Evolutionary conservation across 805 yeast genomes (phyloP), one percentile per base, ranked within the genome.

Genomic region (Yarrowia divulgata): DNA sequence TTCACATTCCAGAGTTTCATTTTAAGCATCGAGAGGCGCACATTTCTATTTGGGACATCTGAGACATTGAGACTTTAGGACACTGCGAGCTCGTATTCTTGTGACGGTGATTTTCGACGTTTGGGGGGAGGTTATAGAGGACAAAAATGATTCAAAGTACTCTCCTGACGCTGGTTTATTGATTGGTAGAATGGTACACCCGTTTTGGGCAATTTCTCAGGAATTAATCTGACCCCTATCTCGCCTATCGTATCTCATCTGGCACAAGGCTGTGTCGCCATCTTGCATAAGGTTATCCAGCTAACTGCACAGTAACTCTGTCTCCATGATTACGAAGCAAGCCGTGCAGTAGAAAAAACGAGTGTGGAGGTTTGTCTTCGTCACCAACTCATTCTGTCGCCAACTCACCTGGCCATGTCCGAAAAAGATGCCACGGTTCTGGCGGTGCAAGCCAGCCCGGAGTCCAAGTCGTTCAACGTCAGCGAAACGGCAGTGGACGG

Each of bases 361-460:
- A n/a, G 8, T 12, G 18, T 4, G 5, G 23, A 35, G 16, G 37
- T n/a, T 9, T 18, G 19, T 35, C 29, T 4, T 23, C 4, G 29
- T 23, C 29, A 2, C 4, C 29, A 23, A 2, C 29, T 23, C 29
- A 23, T 23, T 23, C 29, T 23, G 29, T 23, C n/a, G n/a, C n/a
- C n/a, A n/a, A n/a, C n/a, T 23, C 29, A 23, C 29, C 29, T 23
- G 29, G 29, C 29, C 29, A 54, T 54, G 58, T 54, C 58, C n/a
- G 63, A 57, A 29, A 57, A 57, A 57, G 48, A 57, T 29, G 37
- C 62, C 14, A 18, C 45, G 19, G 9, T 40, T 14, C 62, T 55
- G 42, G 48, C 48, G 37, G 63, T 57, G 37, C 63, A 57, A 16
- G 16, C 46, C 32, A 57, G 63, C 14, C 63, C 48, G n/a, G 63